phyloP scores from a whole-genome alignment of 345 rosid species.

The Citrus unshiu region DNA sequence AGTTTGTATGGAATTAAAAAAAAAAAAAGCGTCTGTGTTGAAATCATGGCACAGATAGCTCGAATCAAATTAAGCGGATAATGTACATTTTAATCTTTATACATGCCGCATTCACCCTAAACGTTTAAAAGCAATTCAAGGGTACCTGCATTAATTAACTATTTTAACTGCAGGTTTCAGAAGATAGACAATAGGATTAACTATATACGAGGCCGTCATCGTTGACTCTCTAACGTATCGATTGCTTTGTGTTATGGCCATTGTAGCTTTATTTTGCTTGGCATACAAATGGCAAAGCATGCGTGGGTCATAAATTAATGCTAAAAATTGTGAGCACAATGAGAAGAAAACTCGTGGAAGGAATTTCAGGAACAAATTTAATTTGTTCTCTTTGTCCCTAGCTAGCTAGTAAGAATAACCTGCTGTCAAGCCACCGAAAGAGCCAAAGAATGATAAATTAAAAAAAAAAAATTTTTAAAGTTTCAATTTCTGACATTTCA shows the following conservation, averaged over 20 bases:
- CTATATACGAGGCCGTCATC: no score
- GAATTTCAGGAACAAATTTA: not conserved
- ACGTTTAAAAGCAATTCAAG: no score
- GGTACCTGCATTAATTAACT: no score
- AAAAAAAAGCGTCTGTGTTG: no score
- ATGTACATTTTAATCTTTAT: no score
- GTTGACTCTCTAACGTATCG: not conserved
- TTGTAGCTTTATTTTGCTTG: not conserved
- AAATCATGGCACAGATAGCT: no score
- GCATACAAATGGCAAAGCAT: not conserved
- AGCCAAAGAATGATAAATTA: not conserved
- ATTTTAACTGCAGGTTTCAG: not conserved
- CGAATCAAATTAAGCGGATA: no score
- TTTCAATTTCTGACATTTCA: not conserved
- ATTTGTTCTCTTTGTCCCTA: not conserved
- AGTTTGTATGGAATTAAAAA: no score
- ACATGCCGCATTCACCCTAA: no score
- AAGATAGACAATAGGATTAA: not conserved
- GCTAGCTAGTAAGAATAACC: not conserved
- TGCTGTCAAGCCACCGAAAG: not conserved
- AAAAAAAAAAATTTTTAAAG: no score
- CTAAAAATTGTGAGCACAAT: not conserved
- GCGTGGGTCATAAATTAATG: not conserved
- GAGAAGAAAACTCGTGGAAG: not conserved
- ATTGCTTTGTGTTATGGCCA: not conserved